Evolutionary conservation across 1,139 yeast species (phyloP).

Genomic region (Yamadazyma spencermartinsiae): DNA sequence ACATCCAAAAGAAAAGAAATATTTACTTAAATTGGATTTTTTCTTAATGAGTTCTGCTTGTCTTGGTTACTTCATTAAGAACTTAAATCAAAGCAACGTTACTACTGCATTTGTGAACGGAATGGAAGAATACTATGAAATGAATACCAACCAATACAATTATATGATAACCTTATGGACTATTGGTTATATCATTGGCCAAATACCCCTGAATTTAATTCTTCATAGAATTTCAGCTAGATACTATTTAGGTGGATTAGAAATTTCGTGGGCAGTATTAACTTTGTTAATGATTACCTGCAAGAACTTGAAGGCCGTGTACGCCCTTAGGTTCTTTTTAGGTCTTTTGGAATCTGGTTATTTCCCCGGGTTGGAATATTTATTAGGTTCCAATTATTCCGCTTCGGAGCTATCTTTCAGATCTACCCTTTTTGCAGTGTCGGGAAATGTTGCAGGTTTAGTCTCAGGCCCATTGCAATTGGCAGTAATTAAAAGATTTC

Average conservation of each 20-base stretch:
- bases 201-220: conserved; percentile 56
- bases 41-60: conserved; percentile 45
- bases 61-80: conserved; percentile 39
- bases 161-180: conserved; percentile 55
- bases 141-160: conserved; percentile 56
- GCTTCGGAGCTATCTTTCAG: conserved; percentile 35
- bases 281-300: conserved; percentile 53
- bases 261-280: conserved; percentile 56
- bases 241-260: conserved; percentile 54
- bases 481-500: conserved; percentile 30
- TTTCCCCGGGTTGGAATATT: conserved; percentile 56
- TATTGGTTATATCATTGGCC: conserved; percentile 60
- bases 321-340: conserved; percentile 57
- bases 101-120: conserved; percentile 62
- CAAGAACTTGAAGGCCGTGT: conserved; percentile 42
- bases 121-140: conserved; percentile 54
- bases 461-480: conserved; percentile 40
- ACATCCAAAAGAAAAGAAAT: conserved; percentile 43
- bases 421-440: conserved; percentile 46
- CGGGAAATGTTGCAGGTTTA: conserved; percentile 29
- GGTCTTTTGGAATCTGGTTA: conserved; percentile 62
- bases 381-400: conserved; percentile 44
- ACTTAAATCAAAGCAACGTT: conserved; percentile 47
- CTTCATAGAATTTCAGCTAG: conserved; percentile 55
- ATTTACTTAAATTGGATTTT: conserved; percentile 44